Evolutionary conservation across 306 rosid genomes (phyloP).

Genomic region (Lathyrus tuberosus): DNA sequence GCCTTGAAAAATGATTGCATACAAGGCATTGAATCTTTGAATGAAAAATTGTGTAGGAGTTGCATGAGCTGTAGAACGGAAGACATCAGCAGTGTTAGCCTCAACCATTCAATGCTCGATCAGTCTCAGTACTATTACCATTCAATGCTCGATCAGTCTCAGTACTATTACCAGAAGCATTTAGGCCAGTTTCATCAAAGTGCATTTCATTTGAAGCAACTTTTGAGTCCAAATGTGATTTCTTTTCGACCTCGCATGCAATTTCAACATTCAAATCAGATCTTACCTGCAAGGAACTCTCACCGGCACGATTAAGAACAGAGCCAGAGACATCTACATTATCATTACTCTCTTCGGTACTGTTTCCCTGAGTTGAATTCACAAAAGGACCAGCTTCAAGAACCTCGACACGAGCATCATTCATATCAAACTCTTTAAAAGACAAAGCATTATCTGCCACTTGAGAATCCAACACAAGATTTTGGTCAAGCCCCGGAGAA

Average conservation of each 20-base stretch:
- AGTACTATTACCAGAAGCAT: conserved; percentile 48
- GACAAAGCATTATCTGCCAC: conserved; percentile 33
- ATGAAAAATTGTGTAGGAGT: conserved; percentile 29
- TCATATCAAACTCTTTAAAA: conserved; percentile 42
- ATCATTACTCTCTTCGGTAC: conserved; percentile 37
- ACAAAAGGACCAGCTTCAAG: conserved; percentile 47
- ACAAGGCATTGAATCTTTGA: conserved; percentile 38
- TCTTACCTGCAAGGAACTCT: conserved; percentile 39
- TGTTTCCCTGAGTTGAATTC: conserved; percentile 39
- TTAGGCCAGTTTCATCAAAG: conserved; percentile 43
- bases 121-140: conserved; percentile 46
- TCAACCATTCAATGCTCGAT: conserved; percentile 36
- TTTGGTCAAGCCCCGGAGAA: conserved; percentile 31
- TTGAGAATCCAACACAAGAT: conserved; percentile 37
- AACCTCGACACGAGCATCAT: conserved; percentile 45
- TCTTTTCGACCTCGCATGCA: conserved; percentile 31
- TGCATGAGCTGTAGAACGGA: conserved; percentile 34
- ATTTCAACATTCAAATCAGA: conserved; percentile 46
- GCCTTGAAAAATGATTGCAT: conserved; percentile 52
- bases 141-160: conserved; percentile 40
- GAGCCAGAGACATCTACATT: conserved; percentile 41
- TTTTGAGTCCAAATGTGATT: conserved; percentile 36
- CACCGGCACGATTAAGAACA: conserved; percentile 40
- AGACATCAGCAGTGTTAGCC: conserved; percentile 40
- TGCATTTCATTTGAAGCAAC: conserved; percentile 46